A percentile compares a stretch with the other conserved stretches of the same genome.
These are phyloP conservation scores for Apiotrichum akiyoshidainum DNA, from an alignment of 1,284 basidiomycete species.

Conservation along the genomic window DNA sequence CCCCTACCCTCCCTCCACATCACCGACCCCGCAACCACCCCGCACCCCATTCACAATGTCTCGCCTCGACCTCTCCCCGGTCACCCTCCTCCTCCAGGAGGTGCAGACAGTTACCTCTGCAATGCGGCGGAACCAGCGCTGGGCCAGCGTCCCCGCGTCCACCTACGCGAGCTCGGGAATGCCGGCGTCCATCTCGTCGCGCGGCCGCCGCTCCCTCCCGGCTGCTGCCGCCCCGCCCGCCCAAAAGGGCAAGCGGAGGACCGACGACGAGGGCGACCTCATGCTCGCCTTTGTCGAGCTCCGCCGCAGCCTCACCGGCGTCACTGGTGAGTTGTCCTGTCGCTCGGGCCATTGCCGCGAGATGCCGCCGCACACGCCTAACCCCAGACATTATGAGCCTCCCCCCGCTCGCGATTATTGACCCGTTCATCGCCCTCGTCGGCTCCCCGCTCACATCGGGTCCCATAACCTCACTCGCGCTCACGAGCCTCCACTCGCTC, in stretches of 20 bases:
- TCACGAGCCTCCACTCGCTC: constrained; percentile 82
- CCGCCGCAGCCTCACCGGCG: constrained; percentile 68
- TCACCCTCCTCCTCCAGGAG: constrained; percentile 57
- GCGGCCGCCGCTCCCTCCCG: constrained; percentile 5
- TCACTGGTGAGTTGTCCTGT: constrained; percentile 60
- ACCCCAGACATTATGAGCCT: constrained; percentile 61
- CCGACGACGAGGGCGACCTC: constrained; percentile 59
- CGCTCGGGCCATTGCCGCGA: background rate
- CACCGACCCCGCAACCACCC: too few species aligned
- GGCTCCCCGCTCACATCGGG: constrained; percentile 89
- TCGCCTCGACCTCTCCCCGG: constrained; percentile 40
- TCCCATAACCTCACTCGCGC: constrained; percentile 84
- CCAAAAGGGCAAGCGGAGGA: constrained; percentile 17
- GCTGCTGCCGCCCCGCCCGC: background rate
- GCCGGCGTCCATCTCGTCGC: constrained; percentile 28
- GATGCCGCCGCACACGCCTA: background rate
- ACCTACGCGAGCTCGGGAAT: constrained; percentile 28
- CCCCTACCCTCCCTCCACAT: too few species aligned
- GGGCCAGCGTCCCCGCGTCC: constrained; percentile 60
- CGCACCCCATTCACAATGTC: too few species aligned
- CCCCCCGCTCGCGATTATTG: constrained; percentile 61
- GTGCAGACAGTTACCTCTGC: constrained; percentile 86
- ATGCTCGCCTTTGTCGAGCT: constrained; percentile 87
- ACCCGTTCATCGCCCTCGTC: constrained; percentile 88
- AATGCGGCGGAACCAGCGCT: constrained; percentile 96